Base-by-base conservation (phyloP, 176 grass and related monocot species). In the Thinopyrum elongatum region DNA sequence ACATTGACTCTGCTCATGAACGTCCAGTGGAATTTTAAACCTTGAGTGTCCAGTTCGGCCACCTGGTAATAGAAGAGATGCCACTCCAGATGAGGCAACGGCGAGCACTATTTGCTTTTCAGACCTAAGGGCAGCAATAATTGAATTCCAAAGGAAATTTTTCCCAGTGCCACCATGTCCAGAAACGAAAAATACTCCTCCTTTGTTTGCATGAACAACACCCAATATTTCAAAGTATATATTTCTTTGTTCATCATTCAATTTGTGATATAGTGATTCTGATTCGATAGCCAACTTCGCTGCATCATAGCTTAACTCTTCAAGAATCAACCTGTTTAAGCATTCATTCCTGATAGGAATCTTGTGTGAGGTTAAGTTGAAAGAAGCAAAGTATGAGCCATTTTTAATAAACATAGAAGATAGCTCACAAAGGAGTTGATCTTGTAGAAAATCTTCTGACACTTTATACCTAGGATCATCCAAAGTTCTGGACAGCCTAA, bases 141-240 rank as follows among this genome's bases (percentile, higher is more conserved):
- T 63, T 29, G 33, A 22, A 22, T 53, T 65, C 35, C 80, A 83
- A 16, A 83, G 13, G 33, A 47, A 47, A 5, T 4, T 47, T 47
- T 47, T 47, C 44, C 44, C 12, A 47, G 13, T 47, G 44, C 44
- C 30, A 15, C 80, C 30, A 83, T 83, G 38, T 4, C 64, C 63
- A 42, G 11, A 83, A 12, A 83, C 80, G 51, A 83, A 71, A 44
- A 51, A 83, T 14, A 82, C 13, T 61, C 14, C 27, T 66, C 21
- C 11, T 3, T 6, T 33, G 4, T 31, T 17, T 30, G 23, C 22
- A 13, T 1, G 12, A 14, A 30, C 27, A 66, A 0, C 11, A 12
- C 15, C 8, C 10, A 66, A 15, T 13, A 66, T 30, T 12, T 13
- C 11, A 14, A 14, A 15, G 29, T 26, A 66, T 14, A 66, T 16